A percentile compares a stretch with the other conserved stretches of the same genome.
Conservation (phyloP, 257 asterid genomes). For the Gardenia jasminoides region DNA sequence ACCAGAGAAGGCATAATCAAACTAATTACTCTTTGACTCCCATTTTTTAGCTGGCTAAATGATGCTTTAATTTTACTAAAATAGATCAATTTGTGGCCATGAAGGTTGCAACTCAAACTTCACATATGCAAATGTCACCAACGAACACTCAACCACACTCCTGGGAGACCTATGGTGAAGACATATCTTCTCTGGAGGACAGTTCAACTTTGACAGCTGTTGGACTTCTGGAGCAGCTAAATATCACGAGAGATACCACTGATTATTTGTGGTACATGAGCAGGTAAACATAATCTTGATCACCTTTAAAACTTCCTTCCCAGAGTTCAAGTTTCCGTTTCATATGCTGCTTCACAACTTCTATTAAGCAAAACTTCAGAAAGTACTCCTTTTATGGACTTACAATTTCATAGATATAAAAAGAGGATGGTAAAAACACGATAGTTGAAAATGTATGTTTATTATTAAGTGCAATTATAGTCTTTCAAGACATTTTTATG, state of each 20-base stretch:
- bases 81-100: conserved; percentile 3
- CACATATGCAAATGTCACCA: conserved; percentile 39
- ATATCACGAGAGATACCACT: conserved; percentile 58
- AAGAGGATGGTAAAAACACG: background rate
- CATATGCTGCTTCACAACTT: background rate
- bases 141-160: conserved; percentile 36
- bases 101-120: conserved; percentile 50
- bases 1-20: background rate
- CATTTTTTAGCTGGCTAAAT: background rate
- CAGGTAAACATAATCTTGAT: conserved; percentile 34
- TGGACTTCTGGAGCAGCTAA: conserved; percentile 65
- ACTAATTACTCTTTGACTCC: background rate
- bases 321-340: background rate
- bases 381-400: background rate
- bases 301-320: background rate
- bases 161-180: conserved; percentile 60
- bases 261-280: conserved; percentile 75
- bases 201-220: conserved; percentile 36
- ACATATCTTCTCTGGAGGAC: conserved; percentile 36
- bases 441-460: background rate
- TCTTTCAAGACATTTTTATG: background rate
- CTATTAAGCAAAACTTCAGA: background rate
- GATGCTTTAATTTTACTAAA: background rate
- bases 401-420: background rate
- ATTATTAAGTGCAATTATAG: background rate